These are phyloP conservation scores for Pestalotiopsis sp. DNA, from an alignment of 2,329 filamentous ascomycete genomes.

Conservation along the genomic window DNA sequence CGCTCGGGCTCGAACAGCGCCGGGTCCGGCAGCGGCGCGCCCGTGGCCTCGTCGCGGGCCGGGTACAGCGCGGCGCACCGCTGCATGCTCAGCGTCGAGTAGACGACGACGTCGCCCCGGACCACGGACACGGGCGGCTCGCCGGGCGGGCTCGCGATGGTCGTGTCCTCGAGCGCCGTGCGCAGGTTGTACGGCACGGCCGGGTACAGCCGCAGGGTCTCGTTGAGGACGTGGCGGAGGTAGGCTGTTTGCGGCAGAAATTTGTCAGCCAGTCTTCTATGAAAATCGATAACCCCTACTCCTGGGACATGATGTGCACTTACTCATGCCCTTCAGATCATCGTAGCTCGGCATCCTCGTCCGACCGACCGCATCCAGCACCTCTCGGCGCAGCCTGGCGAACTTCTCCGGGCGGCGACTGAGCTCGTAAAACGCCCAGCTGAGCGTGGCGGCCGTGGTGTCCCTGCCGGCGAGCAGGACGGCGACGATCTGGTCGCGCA, in stretches of 20 bases:
- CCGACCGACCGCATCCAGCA: conserved; percentile 56
- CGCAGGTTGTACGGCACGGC: conserved; percentile 59
- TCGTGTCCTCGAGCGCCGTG: conserved; percentile 26
- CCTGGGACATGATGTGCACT: neutral
- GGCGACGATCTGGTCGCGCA: conserved; percentile 77
- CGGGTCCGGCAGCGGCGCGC: conserved; percentile 32
- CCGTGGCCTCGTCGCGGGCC: conserved; percentile 34
- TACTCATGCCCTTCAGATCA: conserved; percentile 67
- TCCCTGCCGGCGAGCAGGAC: conserved; percentile 74
- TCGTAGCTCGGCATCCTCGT: conserved; percentile 57
- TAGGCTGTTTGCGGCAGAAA: conserved; percentile 42
- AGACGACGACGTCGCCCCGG: conserved; percentile 48
- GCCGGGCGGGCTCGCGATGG: conserved; percentile 24
- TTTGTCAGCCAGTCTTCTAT: neutral
- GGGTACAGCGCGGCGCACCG: conserved; percentile 51
- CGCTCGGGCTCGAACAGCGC: conserved; percentile 51
- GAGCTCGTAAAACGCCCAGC: conserved; percentile 70
- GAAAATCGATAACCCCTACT: too few species aligned
- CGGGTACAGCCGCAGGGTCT: conserved; percentile 47
- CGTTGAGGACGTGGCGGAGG: conserved; percentile 56
- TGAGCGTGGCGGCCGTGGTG: conserved; percentile 69
- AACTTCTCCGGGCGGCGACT: conserved; percentile 60
- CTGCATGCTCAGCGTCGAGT: conserved; percentile 56
- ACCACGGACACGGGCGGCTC: conserved; percentile 44
- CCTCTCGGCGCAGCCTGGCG: conserved; percentile 62